phyloP scores from a whole-genome alignment of 805 yeast genomes.

The Nakazawaea pomicola region DNA sequence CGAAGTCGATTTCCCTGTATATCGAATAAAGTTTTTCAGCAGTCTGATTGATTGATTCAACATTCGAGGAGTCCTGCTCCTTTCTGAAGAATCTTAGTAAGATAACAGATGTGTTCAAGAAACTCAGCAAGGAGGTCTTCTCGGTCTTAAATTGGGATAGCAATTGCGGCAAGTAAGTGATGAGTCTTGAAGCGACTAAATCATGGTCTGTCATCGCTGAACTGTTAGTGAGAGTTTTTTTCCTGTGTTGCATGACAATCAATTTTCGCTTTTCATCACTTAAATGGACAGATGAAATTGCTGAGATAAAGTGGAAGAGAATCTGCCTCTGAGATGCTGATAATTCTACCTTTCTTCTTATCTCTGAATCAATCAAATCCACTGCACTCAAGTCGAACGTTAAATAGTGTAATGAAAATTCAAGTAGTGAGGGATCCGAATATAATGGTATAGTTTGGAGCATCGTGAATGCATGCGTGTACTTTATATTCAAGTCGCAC shows the following conservation, averaged over 20 bases:
- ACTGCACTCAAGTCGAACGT: slow-evolving; percentile 39
- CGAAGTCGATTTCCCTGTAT: not conserved
- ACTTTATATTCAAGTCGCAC: slow-evolving; percentile 16
- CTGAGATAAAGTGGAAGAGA: slow-evolving; percentile 36
- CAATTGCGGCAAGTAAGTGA: slow-evolving; percentile 16
- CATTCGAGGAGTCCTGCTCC: not conserved
- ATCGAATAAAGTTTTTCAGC: not conserved
- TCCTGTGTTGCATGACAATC: slow-evolving; percentile 16
- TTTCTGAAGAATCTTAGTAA: not conserved
- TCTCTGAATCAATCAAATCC: slow-evolving; percentile 22
- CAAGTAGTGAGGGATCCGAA: slow-evolving; percentile 28
- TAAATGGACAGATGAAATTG: slow-evolving; percentile 28
- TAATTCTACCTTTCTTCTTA: slow-evolving; percentile 28
- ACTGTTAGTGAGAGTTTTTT: slow-evolving; percentile 9
- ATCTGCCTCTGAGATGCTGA: slow-evolving; percentile 19
- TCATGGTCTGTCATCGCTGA: slow-evolving; percentile 10
- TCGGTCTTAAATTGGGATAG: slow-evolving; percentile 22
- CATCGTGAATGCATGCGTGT: slow-evolving; percentile 24
- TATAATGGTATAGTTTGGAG: slow-evolving; percentile 31
- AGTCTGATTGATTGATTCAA: not conserved
- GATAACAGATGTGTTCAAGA: not conserved
- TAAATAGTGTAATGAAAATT: slow-evolving; percentile 34
- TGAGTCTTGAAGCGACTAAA: slow-evolving; percentile 15
- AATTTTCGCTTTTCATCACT: slow-evolving; percentile 24
- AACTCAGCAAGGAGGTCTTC: slow-evolving; percentile 14